Conservation (phyloP, 2,329 filamentous ascomycete genomes). For the Hymenoscyphus salicellus region DNA sequence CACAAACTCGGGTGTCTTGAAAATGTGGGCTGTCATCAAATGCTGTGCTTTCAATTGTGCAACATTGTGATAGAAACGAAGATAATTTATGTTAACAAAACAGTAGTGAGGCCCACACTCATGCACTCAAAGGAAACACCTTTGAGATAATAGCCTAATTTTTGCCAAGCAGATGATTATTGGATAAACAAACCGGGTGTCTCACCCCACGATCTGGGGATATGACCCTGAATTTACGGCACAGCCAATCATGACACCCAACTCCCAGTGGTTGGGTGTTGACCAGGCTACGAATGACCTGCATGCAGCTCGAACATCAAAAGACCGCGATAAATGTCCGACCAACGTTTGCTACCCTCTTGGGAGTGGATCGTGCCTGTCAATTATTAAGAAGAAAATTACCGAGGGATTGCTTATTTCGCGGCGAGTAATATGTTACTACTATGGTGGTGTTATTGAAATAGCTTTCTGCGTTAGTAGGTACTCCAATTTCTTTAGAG, state of each 20-base stretch:
- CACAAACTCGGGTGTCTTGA: not conserved
- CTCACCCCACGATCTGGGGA: not conserved
- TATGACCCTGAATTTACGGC: not conserved
- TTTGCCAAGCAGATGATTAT: not conserved
- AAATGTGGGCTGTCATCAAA: not conserved
- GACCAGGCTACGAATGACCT: not conserved
- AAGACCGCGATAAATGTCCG: too few species aligned
- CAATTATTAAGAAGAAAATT: too few species aligned
- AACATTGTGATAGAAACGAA: not conserved
- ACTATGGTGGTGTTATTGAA: too few species aligned
- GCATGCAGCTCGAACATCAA: not conserved
- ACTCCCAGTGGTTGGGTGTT: not conserved
- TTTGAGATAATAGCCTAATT: not conserved
- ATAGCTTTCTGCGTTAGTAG: too few species aligned
- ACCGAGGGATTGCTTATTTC: too few species aligned
- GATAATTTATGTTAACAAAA: not conserved
- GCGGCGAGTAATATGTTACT: too few species aligned
- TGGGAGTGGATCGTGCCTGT: too few species aligned
- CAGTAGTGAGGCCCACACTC: not conserved
- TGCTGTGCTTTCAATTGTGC: not conserved
- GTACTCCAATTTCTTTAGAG: too few species aligned
- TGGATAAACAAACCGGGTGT: not conserved
- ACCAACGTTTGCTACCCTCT: too few species aligned
- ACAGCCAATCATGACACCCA: not conserved
- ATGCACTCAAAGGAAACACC: not conserved